Evolutionary conservation across 495 filamentous ascomycete genomes (phyloP).

Genomic region (Talaromyces proteolyticus): DNA sequence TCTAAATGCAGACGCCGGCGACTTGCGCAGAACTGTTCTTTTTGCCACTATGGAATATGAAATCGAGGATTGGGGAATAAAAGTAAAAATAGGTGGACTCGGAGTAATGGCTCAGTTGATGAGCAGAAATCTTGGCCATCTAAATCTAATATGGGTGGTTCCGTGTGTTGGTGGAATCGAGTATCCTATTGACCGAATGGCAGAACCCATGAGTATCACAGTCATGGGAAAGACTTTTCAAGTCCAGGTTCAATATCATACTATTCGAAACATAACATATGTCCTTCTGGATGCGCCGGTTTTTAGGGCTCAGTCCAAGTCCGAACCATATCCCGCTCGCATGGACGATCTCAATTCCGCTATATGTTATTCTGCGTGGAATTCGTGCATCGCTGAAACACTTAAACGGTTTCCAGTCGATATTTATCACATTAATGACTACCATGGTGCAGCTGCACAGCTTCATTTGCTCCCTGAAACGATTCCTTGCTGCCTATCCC

Average conservation of each 20-base stretch:
- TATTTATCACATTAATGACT: conserved; percentile 68
- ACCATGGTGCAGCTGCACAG: conserved; percentile 59
- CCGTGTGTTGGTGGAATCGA: conserved; percentile 44
- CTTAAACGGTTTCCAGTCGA: conserved; percentile 41
- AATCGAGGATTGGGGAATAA: conserved; percentile 44
- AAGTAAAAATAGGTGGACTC: conserved; percentile 44
- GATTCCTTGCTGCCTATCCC: conserved; percentile 53
- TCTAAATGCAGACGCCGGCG: conserved; percentile 4
- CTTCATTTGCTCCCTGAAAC: conserved; percentile 53
- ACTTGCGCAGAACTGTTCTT: conserved; percentile 28
- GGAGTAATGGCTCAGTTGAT: conserved; percentile 48
- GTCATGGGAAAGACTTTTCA: conserved; percentile 34
- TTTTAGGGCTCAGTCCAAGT: conserved; percentile 38
- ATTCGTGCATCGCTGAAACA: conserved; percentile 54
- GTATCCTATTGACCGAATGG: conserved; percentile 37
- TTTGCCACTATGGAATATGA: conserved; percentile 49
- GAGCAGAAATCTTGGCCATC: conserved; percentile 42
- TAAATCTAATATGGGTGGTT: conserved; percentile 47
- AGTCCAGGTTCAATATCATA: conserved; percentile 42
- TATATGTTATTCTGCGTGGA: conserved; percentile 61
- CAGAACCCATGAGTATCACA: conserved; percentile 37
- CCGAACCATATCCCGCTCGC: conserved; percentile 39
- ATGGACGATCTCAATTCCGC: conserved; percentile 51
- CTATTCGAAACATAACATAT: conserved; percentile 43
- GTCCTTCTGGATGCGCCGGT: conserved; percentile 41